Conservation (phyloP, 352 stramenopile genomes). For the Phytophthora crassamura region DNA sequence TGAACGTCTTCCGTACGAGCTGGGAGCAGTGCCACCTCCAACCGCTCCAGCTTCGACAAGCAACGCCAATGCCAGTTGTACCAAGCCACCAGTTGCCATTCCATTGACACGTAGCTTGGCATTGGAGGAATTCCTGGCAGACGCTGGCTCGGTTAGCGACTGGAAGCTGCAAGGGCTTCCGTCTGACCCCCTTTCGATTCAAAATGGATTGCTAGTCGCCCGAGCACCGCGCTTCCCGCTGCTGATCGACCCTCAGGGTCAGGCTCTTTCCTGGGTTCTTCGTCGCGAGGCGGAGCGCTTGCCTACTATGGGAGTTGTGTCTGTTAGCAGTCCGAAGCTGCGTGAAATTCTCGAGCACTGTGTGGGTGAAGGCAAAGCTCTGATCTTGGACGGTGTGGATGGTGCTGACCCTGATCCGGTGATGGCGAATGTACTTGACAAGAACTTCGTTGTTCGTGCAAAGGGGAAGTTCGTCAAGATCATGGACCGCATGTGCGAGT, state of each 20-base stretch:
- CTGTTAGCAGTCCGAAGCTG: constrained; percentile 72
- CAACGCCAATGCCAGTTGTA: constrained; percentile 6
- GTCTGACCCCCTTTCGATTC: constrained; percentile 88
- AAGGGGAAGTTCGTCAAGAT: constrained; percentile 77
- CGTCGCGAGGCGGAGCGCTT: constrained; percentile 70
- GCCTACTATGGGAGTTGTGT: constrained; percentile 64
- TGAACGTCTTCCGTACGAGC: constrained; percentile 70
- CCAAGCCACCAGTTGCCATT: constrained; percentile 45
- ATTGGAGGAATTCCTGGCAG: constrained; percentile 77
- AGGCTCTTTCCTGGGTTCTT: constrained; percentile 89
- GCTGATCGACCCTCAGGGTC: constrained; percentile 91
- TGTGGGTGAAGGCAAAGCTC: constrained; percentile 87
- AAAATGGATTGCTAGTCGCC: constrained; percentile 92
- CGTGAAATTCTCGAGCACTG: constrained; percentile 88
- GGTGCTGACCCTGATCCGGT: constrained; percentile 59
- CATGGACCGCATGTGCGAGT: constrained; percentile 73
- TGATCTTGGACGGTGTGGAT: constrained; percentile 86
- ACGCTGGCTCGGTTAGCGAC: constrained; percentile 83
- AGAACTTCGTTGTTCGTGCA: constrained; percentile 63
- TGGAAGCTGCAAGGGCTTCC: constrained; percentile 91
- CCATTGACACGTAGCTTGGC: constrained; percentile 69
- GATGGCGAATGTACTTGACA: constrained; percentile 70
- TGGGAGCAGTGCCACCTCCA: constrained; percentile 43
- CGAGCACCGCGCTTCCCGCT: constrained; percentile 80
- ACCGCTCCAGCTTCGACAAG: not conserved